Percentiles rank a stretch among this genome's conserved stretches.
phyloP scores from a whole-genome alignment of 495 filamentous ascomycete genomes.

The Xylaria grammica region DNA sequence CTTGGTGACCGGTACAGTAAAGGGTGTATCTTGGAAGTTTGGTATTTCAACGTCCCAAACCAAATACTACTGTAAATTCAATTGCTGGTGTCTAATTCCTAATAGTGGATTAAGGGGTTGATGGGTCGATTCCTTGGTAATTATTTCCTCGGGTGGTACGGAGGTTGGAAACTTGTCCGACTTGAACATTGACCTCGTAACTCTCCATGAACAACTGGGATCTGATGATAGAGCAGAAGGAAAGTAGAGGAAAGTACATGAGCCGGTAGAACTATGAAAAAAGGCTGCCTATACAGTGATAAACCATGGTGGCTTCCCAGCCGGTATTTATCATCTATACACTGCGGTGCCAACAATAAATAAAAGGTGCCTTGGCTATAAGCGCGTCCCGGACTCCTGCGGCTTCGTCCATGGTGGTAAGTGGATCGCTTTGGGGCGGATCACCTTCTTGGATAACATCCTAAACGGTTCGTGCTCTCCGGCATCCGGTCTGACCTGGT shows the following conservation, averaged over 20 bases:
- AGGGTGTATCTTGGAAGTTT: background rate
- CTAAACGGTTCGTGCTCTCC: conserved; percentile 14
- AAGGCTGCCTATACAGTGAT: conserved; percentile 1
- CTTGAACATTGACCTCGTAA: conserved; percentile 15
- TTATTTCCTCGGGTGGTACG: background rate
- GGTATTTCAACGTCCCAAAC: background rate
- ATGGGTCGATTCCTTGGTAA: background rate
- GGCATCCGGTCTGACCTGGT: conserved; percentile 2
- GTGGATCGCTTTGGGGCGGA: background rate
- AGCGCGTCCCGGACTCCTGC: conserved; percentile 4
- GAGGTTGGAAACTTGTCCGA: conserved; percentile 12
- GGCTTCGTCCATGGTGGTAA: conserved; percentile 14
- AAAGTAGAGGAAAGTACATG: background rate
- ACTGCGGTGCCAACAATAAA: background rate
- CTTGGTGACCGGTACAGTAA: background rate
- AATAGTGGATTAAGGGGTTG: background rate
- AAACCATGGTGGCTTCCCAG: background rate
- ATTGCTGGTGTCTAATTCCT: conserved; percentile 9
- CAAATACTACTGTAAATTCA: background rate
- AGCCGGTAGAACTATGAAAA: background rate
- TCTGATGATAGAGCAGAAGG: background rate
- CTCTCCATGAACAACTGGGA: background rate
- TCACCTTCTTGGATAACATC: background rate
- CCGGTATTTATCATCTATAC: background rate
- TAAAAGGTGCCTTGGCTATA: conserved; percentile 1